Evolutionary conservation across 805 yeast genomes (phyloP), one percentile per base, ranked within the genome.

Genomic region (Cyberlindnera euphorbiae): DNA sequence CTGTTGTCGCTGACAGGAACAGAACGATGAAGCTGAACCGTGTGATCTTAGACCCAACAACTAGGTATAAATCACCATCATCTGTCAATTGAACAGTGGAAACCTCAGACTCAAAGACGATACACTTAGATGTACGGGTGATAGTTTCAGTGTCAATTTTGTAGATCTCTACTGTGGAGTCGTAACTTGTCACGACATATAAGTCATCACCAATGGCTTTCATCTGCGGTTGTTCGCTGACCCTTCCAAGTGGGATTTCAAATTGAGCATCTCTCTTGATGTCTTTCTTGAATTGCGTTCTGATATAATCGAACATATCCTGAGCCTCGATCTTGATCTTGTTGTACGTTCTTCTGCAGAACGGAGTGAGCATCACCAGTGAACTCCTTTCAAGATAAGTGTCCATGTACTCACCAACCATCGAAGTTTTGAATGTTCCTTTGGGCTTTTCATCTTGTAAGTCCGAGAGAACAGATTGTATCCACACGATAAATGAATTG

Each of bases 401-500:
- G 11, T 50, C 46, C 13, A 58, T 50, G 35, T 50, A 58, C 7
- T 46, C 40, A 3, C 58, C 41, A 4, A 58, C 58, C 17, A 52
- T 54, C 2, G 57, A 47, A 2, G 56, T 49, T 4, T 38, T 40
- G 27, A 35, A 51, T 8, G 33, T 26, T 11, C 26, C 29, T 15
- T 35, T 40, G 10, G 49, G 47, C 3, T 41, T 38, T 23, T 58
- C 63, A 16, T 52, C 62, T 36, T 53, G 55, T 6, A 58, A 30
- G 17, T 53, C 58, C 4, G 43, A 44, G 3, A 56, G 30, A 0
- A 43, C 65, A 16, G 50, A 46, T 34, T 64, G 42, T 3, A 62
- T 39, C 77, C 77, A 73, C 12, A 56, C 53, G 6, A 69, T 46
- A 37, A 67, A 72, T 17, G 64, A 56, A 33, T 61, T 62, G 48